Base-by-base conservation (phyloP, 306 rosid genomes). In the Cucurbita argyrosperma region DNA sequence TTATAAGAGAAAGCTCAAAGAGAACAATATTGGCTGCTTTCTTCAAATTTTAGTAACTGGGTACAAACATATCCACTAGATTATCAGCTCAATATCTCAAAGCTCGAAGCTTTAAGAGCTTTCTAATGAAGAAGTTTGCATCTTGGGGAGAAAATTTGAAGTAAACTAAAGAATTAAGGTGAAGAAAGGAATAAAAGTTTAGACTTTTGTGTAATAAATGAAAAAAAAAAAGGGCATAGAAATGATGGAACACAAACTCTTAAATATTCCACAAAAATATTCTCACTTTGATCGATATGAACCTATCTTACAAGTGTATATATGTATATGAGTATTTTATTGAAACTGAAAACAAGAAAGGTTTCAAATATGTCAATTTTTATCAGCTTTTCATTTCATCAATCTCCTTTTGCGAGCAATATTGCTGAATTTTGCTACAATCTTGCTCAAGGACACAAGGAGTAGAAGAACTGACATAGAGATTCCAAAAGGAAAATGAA, bases 231-330 rank as follows among this genome's bases (percentile, higher is more conserved):
- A 40, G 0, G 8, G 16, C 51, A 63, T 63, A 38, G 47, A 70
- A 70, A 70, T 26, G 30, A 70, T 50, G 47, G 74, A 70, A 47
- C 74, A 70, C 46, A 5, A 35, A 70, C 74, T 50, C 60, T 70
- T 51, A 59, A 74, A 80, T 76, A 67, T 79, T 37, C 49, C 72
- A 73, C 42, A 61, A 19, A 46, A 64, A 76, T 58, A 74, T 74
- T 59, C 67, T 70, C 59, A 51, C 74, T 70, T 70, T 2, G 47
- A 50, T 70, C 60, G 60, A 70, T 70, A 30, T 16, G 19, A 40
- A 49, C 23, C 23, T 69, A 51, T 30, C 51, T 70, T 70, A 70
- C 60, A 70, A 50, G 51, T 51, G 30, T 70, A 53, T 70, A 35
- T 46, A 49, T 68, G 0, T 68, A 15, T 61, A 59, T 66, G 72